These are phyloP conservation scores for Colletotrichum shisoi DNA, from an alignment of 2,329 filamentous ascomycete species.

Conservation along the genomic window DNA sequence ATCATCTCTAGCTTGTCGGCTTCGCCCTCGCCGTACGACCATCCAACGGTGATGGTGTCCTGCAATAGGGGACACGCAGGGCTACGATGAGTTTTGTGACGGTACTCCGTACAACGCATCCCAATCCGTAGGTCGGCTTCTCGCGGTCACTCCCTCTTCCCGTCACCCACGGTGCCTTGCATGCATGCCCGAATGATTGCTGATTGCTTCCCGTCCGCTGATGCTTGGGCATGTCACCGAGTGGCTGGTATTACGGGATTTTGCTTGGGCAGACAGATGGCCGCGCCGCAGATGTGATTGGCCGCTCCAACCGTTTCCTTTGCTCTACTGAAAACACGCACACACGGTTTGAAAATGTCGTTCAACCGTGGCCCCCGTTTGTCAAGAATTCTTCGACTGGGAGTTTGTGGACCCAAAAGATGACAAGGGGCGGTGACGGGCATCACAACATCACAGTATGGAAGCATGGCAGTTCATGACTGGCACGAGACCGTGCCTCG, in stretches of 20 bases:
- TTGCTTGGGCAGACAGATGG: conserved; percentile 13
- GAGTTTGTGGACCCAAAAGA: conserved; percentile 23
- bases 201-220: conserved; percentile 33
- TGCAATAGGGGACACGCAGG: conserved; percentile 23
- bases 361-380: conserved; percentile 26
- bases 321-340: conserved; percentile 31
- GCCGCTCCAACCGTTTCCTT: conserved; percentile 13
- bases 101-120: conserved; percentile 35
- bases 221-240: conserved; percentile 37
- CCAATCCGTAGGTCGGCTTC: conserved; percentile 33
- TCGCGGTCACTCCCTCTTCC: conserved; percentile 19
- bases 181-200: conserved; percentile 22
- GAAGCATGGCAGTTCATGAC: conserved; percentile 47
- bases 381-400: conserved; percentile 24
- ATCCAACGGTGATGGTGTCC: conserved; percentile 21
- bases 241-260: conserved; percentile 27
- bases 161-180: conserved; percentile 37
- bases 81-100: conserved; percentile 20
- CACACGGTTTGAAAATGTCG: conserved; percentile 24
- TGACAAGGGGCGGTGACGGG: conserved; percentile 35
- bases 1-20: conserved; percentile 13
- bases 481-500: conserved; percentile 55
- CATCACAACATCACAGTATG: conserved; percentile 44
- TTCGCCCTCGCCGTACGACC: conserved; percentile 30
- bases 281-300: conserved; percentile 22